Conservation (phyloP, 352 stramenopile genomes). For the Globisporangium mamillatum region DNA sequence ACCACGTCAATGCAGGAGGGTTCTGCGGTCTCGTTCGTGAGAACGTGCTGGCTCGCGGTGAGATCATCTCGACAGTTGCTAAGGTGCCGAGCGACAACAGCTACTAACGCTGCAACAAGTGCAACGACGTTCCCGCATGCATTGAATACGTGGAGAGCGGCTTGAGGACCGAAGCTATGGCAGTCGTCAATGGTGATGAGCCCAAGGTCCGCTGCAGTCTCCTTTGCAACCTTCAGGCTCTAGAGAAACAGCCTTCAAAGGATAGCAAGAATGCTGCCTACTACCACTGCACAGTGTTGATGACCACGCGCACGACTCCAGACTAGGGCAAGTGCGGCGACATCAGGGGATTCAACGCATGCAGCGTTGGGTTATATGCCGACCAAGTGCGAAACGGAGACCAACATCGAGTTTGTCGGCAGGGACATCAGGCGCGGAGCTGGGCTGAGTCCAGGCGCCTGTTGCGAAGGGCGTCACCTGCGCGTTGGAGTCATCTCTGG, state of each 20-base stretch:
- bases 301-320: background rate
- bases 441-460: background rate
- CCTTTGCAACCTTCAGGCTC: background rate
- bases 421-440: background rate
- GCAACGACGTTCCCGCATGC: background rate
- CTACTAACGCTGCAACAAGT: slow-evolving; percentile 1
- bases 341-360: background rate
- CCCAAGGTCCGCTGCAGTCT: background rate
- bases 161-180: background rate
- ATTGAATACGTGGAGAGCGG: background rate
- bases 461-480: background rate
- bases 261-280: background rate
- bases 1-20: background rate
- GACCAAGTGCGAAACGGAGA: background rate
- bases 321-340: background rate
- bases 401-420: background rate
- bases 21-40: background rate
- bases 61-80: background rate
- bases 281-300: background rate
- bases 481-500: background rate
- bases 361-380: background rate
- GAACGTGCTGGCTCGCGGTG: background rate
- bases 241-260: background rate
- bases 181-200: background rate
- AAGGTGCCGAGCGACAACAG: background rate